phyloP scores from a whole-genome alignment of 108 stramenopile species.

The Tribonema minus region DNA sequence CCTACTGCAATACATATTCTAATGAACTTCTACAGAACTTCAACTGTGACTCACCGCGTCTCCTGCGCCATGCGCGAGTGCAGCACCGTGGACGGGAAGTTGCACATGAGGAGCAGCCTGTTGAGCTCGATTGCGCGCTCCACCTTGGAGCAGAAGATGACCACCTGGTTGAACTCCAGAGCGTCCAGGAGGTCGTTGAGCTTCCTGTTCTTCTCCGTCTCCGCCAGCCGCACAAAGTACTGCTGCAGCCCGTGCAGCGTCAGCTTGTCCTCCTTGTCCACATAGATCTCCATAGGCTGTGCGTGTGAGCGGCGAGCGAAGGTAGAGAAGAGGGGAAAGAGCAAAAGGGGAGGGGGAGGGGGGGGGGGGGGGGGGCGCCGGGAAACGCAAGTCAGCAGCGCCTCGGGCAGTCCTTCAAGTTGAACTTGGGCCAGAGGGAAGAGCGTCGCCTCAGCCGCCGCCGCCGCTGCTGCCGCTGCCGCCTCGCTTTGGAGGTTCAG shows the following conservation, averaged over 20 bases:
- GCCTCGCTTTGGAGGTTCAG: too few species aligned
- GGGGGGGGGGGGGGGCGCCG: too few species aligned
- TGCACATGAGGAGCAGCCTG: slow-evolving; percentile 89
- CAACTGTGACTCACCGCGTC: slow-evolving; percentile 70
- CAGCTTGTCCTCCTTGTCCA: slow-evolving; percentile 98
- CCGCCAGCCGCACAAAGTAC: slow-evolving; percentile 92
- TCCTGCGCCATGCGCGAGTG: slow-evolving; percentile 93
- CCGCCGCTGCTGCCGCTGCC: too few species aligned
- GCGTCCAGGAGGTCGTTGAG: slow-evolving; percentile 95
- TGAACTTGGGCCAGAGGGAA: too few species aligned
- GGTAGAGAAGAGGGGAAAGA: not conserved
- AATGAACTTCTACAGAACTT: too few species aligned
- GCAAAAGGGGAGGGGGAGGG: not conserved
- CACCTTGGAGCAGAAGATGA: slow-evolving; percentile 95
- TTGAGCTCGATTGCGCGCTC: slow-evolving; percentile 77
- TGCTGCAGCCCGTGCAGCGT: slow-evolving; percentile 98
- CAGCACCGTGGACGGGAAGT: slow-evolving; percentile 98
- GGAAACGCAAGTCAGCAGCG: not conserved
- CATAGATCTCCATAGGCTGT: slow-evolving; percentile 86
- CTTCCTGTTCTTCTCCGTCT: slow-evolving; percentile 97
- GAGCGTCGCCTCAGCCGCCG: too few species aligned
- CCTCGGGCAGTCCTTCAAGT: too few species aligned
- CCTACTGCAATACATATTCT: too few species aligned
- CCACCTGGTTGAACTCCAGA: slow-evolving; percentile 95
- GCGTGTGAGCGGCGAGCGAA: not conserved